These are phyloP conservation scores for Phytophthora boehmeriae DNA, from an alignment of 352 stramenopile species.

Conservation along the genomic window DNA sequence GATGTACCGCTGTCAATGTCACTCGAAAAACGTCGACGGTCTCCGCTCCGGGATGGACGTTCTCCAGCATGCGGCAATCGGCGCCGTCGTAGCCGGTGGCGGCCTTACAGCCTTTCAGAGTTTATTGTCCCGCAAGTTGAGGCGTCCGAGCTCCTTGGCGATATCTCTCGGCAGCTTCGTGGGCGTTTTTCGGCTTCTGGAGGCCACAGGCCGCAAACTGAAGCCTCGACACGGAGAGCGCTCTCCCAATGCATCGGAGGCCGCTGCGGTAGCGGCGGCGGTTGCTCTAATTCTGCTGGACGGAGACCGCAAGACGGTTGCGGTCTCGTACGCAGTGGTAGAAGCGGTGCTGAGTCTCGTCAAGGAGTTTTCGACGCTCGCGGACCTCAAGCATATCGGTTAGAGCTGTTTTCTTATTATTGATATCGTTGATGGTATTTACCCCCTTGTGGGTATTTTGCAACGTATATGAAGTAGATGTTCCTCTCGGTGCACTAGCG, in stretches of 20 bases:
- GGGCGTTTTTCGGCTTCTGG: slow-evolving; percentile 61
- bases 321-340: no score
- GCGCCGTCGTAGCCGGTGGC: slow-evolving; percentile 40
- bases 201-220: slow-evolving; percentile 31
- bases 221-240: slow-evolving; percentile 16
- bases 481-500: slow-evolving; percentile 41
- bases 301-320: slow-evolving; percentile 45
- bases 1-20: not conserved
- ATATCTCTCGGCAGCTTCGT: slow-evolving; percentile 62
- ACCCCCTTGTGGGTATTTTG: no score
- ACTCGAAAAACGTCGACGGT: slow-evolving; percentile 3
- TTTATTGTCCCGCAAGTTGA: slow-evolving; percentile 45
- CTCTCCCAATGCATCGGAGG: slow-evolving; percentile 32
- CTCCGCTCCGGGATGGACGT: slow-evolving; percentile 33
- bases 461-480: slow-evolving; percentile 32
- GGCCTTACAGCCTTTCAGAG: slow-evolving; percentile 40
- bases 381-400: slow-evolving; percentile 60
- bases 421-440: not conserved
- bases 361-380: slow-evolving; percentile 33
- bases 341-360: slow-evolving; percentile 50
- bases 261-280: slow-evolving; percentile 38
- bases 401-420: slow-evolving; percentile 1
- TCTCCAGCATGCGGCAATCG: slow-evolving; percentile 43
- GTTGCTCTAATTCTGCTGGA: slow-evolving; percentile 55
- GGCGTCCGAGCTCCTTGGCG: slow-evolving; percentile 50